Conservation (phyloP, 1,284 basidiomycete genomes). For the Ustanciosporium gigantosporum region DNA sequence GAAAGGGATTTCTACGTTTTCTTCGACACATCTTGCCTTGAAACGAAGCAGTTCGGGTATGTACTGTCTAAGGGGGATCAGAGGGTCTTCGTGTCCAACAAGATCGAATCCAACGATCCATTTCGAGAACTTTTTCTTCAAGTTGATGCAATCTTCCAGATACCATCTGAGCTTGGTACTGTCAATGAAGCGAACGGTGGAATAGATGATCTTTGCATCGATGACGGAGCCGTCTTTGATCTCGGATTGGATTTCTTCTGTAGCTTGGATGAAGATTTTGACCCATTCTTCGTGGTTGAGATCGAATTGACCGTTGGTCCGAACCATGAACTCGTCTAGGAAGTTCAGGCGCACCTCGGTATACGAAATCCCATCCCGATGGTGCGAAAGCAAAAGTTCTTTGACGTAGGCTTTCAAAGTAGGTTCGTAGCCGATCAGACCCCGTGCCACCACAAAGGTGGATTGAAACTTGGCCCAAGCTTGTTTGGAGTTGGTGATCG, state of each 20-base stretch:
- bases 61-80: constrained; percentile 71
- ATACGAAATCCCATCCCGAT: constrained; percentile 75
- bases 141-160: constrained; percentile 72
- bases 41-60: constrained; percentile 70
- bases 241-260: constrained; percentile 64
- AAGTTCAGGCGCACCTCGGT: constrained; percentile 75
- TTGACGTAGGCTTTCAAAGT: constrained; percentile 69
- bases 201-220: constrained; percentile 65
- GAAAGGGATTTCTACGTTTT: constrained; percentile 73
- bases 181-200: constrained; percentile 68
- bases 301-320: constrained; percentile 68
- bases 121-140: constrained; percentile 76
- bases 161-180: constrained; percentile 70
- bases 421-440: constrained; percentile 63
- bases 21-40: constrained; percentile 67
- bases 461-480: constrained; percentile 49
- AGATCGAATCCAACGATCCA: constrained; percentile 78
- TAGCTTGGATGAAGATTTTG: constrained; percentile 66
- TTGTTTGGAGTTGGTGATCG: constrained; percentile 36
- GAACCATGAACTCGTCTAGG: constrained; percentile 68
- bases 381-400: constrained; percentile 69
- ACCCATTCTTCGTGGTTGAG: constrained; percentile 71
- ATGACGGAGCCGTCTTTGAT: constrained; percentile 16
- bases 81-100: constrained; percentile 73
- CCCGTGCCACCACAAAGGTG: constrained; percentile 58